Evolutionary conservation across 805 yeast genomes (phyloP), one percentile per base, ranked within the genome.

Genomic region (Spathaspora boniae): DNA sequence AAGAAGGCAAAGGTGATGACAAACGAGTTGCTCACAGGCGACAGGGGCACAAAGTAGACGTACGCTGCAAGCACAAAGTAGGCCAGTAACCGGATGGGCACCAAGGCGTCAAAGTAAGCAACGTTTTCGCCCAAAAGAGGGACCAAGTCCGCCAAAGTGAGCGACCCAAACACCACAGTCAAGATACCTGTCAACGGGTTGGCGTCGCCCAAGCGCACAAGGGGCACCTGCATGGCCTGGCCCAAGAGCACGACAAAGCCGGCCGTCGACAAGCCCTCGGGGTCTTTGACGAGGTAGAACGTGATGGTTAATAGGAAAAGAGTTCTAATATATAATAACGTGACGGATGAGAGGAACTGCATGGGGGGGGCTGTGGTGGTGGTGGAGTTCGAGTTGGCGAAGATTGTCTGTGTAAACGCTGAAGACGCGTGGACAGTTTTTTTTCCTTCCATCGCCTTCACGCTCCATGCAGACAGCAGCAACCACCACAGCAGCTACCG

Each of bases 1-100:
- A 74, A 48, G 42, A 82, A 80, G 20, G 76, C 55, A 50, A 72
- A 80, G 4, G 72, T 60, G 43, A 83, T 80, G 3, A 80, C 74
- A 30, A 77, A 60, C 49, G 77, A 79, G 57, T 82, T 82, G 50
- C 82, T 76, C n/a, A 82, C 39, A 16, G 60, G 53, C 15, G 69
- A 65, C 29, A 61, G 54, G n/a, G 59, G 58, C 37, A 70, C 68
- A 27, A 71, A 35, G 48, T 76, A 78, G 17, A 79, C 56, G 43
- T 67, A 68, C 4, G 67, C 67, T 6, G 76, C 78, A 24, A 80
- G 44, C 0, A 53, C 46, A 45, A 83, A 81, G 46, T 64, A 73
- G 6, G 68, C 26, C 11, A 69, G 44, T 36, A 82, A 55, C 51
- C 89, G 68, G 5, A 71, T 45, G 7, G 88, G 86, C 2, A 80